Conservation (phyloP, 257 asterid genomes). For the Scutellaria minor region DNA sequence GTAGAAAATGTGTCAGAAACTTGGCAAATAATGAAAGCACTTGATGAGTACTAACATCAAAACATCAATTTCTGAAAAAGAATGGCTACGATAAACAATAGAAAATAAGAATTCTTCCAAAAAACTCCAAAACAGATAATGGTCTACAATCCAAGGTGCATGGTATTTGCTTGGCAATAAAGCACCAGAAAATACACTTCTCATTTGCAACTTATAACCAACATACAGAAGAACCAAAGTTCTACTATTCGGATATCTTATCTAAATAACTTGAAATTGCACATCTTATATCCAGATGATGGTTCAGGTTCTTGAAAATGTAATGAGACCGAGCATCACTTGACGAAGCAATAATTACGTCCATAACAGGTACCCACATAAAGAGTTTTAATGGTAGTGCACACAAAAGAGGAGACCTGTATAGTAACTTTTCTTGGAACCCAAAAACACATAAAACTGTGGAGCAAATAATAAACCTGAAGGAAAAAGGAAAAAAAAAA, state of each 20-base stretch:
- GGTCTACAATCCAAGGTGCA: background rate
- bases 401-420: background rate
- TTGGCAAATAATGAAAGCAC: background rate
- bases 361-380: background rate
- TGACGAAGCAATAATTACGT: background rate
- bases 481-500: no score
- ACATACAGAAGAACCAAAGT: background rate
- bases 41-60: background rate
- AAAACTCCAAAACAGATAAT: background rate
- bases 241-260: background rate
- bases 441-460: background rate
- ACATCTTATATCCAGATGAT: background rate
- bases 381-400: background rate
- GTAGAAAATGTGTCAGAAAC: background rate
- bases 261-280: background rate
- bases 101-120: background rate
- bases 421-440: background rate
- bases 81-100: background rate
- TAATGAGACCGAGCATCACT: background rate
- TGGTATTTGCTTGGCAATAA: background rate
- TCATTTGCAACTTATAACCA: background rate
- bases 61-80: no score
- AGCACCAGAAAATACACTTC: background rate
- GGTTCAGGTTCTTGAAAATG: background rate
- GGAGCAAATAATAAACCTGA: conserved; percentile 5